Conservation (phyloP, 1,284 basidiomycete genomes). For the Erythrobasidium hasegawianum region DNA sequence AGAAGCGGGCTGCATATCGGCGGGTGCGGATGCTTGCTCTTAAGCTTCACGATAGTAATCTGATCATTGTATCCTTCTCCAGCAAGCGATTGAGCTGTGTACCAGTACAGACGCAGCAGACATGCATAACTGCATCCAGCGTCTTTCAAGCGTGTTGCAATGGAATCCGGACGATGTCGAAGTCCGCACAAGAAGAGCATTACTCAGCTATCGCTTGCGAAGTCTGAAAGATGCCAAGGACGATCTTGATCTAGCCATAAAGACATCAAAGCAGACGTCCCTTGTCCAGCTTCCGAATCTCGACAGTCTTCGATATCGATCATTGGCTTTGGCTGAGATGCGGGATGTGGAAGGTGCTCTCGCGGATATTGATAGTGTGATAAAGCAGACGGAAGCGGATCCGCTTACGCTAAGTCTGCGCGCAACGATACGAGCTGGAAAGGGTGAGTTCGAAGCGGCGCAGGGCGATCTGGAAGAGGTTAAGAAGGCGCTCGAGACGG, state of each 20-base stretch:
- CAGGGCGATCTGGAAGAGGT: conserved; percentile 24
- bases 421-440: conserved; percentile 19
- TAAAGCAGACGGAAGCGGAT: conserved; percentile 8
- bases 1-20: conserved; percentile 24
- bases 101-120: conserved; percentile 11
- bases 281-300: conserved; percentile 4
- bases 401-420: conserved; percentile 13
- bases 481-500: conserved; percentile 19
- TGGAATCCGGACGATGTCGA: conserved; percentile 37
- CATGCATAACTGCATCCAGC: conserved; percentile 22
- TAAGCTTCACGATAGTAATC: too few species aligned
- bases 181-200: conserved; percentile 30
- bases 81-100: conserved; percentile 17
- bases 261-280: neutral
- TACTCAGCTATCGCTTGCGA: conserved; percentile 35
- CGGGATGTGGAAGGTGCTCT: conserved; percentile 17
- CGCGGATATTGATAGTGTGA: conserved; percentile 17
- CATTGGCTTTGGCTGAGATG: conserved; percentile 12
- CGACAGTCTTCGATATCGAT: conserved; percentile 18
- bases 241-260: conserved; percentile 10
- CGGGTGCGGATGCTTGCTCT: too few species aligned
- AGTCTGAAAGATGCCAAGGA: conserved; percentile 11
- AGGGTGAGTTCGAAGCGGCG: conserved; percentile 9
- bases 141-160: conserved; percentile 38
- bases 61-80: too few species aligned